Base-by-base conservation (phyloP, 768 basidiomycete species). In the Baorangia bicolor region DNA sequence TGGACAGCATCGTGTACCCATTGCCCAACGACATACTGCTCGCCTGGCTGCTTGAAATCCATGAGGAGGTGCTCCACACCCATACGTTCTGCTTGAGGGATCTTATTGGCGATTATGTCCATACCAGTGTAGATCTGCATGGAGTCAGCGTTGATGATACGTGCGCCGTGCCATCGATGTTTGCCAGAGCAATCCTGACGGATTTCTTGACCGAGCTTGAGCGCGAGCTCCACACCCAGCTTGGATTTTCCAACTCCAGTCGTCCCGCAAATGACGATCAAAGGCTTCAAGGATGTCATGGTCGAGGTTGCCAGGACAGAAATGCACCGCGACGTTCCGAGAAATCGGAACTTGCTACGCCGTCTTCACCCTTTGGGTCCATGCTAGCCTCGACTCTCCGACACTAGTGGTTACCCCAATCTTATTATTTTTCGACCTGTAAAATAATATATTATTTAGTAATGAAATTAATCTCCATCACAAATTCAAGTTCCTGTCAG, bases 181-280 rank as follows among this genome's bases (percentile, higher is more conserved):
- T 54, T 56, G 31, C 34, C 28, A 10, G 51, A 34, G 21, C 20
- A 7, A 38, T 60, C 57, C 41, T 56, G 57, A 39, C 64, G 52
- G 25, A 49, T n/a, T 33, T 59, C 63, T 41, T 77, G 70, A 12
- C 78, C 67, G 23, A 88, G 69, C 55, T 76, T 78, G 33, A 85
- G 78, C 25, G 95, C 95, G 16, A 99, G 81, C 55, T 97, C 87
- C 21, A 99, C 83, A 5, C 91, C 91, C 9, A 98, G 79, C 53
- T 90, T 90, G 13, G 94, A 95, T 74, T 98, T 99, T 48, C 97
- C 97, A 16, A 95, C 94, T 23, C 96, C 90, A 25, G 96, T 99
- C 0, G 96, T 94, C 33, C 96, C 96, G 56, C 92, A 92, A 49
- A 98, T 85, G 18, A 88, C 81, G 50, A 98, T 84, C 62, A 97